phyloP scores from a whole-genome alignment of 1,139 yeast species.

The Taphrina confusa region DNA sequence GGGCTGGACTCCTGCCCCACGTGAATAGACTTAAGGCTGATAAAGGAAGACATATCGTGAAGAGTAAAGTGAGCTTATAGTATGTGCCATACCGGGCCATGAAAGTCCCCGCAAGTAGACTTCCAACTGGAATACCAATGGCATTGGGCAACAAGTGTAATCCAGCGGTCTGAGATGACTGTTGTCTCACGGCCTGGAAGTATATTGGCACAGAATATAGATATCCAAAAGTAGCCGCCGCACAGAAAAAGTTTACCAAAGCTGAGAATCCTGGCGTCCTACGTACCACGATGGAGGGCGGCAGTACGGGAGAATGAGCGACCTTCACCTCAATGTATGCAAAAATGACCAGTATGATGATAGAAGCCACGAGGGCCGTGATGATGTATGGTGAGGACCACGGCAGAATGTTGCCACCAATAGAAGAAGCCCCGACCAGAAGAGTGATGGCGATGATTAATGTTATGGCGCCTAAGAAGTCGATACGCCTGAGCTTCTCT shows the following conservation, averaged over 20 bases:
- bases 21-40: constrained; percentile 19
- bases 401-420: constrained; percentile 61
- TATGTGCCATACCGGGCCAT: constrained; percentile 64
- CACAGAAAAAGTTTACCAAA: constrained; percentile 60
- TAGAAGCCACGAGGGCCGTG: constrained; percentile 42
- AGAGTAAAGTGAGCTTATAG: constrained; percentile 36
- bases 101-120: constrained; percentile 39
- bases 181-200: constrained; percentile 40
- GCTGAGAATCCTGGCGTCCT: constrained; percentile 35
- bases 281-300: constrained; percentile 37
- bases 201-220: constrained; percentile 59
- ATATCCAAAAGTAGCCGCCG: constrained; percentile 58
- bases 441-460: constrained; percentile 58
- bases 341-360: constrained; percentile 48
- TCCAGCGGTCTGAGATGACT: constrained; percentile 40
- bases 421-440: constrained; percentile 65
- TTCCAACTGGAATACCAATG: constrained; percentile 41
- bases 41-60: constrained; percentile 8
- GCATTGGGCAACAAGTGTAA: constrained; percentile 41
- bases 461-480: constrained; percentile 67
- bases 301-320: constrained; percentile 62
- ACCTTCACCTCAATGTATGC: constrained; percentile 56
- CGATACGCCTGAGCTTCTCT: constrained; percentile 53
- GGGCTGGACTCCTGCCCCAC: constrained; percentile 25
- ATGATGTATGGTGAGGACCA: constrained; percentile 49